These are phyloP conservation scores for Pyricularia pennisetigena DNA, from an alignment of 2,329 filamentous ascomycete genomes.

Conservation along the genomic window DNA sequence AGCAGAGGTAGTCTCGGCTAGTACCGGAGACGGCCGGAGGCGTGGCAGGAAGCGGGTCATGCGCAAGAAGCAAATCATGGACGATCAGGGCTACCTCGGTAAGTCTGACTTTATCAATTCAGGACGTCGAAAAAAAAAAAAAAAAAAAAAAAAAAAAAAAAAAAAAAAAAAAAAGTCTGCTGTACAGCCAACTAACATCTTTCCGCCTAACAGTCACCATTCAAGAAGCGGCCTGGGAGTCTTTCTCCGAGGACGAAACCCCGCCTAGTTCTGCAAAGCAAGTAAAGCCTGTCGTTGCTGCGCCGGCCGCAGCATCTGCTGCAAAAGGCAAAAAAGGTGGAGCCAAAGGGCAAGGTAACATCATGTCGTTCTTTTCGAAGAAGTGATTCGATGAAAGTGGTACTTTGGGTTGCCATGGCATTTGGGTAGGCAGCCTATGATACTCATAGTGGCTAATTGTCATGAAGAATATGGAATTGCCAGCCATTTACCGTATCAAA, in stretches of 20 bases:
- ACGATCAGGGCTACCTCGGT: slow-evolving; percentile 87
- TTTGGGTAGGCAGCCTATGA: background rate
- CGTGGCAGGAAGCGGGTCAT: slow-evolving; percentile 71
- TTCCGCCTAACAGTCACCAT: slow-evolving; percentile 57
- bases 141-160: background rate
- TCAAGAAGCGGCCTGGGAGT: slow-evolving; percentile 81
- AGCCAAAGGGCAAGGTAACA: slow-evolving; percentile 63
- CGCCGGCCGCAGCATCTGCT: slow-evolving; percentile 31
- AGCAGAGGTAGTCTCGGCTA: slow-evolving; percentile 39
- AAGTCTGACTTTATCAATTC: slow-evolving; percentile 21
- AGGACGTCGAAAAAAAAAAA: too few species aligned
- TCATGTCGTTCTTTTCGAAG: slow-evolving; percentile 89
- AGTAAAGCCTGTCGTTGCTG: slow-evolving; percentile 32
- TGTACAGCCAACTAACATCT: background rate
- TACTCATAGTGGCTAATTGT: background rate
- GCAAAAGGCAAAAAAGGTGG: slow-evolving; percentile 44
- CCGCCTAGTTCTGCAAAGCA: slow-evolving; percentile 36
- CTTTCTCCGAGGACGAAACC: slow-evolving; percentile 83
- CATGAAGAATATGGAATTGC: background rate
- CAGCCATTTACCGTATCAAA: background rate
- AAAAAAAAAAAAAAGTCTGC: background rate
- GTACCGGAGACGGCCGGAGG: slow-evolving; percentile 49
- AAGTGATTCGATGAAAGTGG: slow-evolving; percentile 30
- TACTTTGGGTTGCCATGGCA: background rate
- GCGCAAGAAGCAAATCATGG: slow-evolving; percentile 79